Evolutionary conservation across 495 filamentous ascomycete species (phyloP).

Genomic region (Schizothecium vesticola): DNA sequence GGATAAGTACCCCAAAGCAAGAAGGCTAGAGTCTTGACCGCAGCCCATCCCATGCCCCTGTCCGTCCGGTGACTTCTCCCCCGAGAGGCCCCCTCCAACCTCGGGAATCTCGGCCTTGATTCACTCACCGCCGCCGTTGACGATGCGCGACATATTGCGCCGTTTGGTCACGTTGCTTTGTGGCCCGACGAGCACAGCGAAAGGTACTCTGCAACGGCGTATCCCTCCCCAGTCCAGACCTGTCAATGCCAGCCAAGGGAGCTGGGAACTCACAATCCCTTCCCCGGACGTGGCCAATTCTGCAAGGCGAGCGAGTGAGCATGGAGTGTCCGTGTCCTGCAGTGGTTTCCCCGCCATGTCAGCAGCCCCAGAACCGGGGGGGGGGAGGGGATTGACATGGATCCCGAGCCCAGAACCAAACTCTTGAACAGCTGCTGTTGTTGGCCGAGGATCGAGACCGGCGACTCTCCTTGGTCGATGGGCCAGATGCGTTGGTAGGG

Average conservation of each 20-base stretch:
- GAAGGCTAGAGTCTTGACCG: neutral
- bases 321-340: neutral
- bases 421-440: neutral
- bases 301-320: too few relatives aligned
- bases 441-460: neutral
- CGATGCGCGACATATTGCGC: neutral
- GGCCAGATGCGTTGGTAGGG: too few relatives aligned
- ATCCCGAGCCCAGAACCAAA: neutral
- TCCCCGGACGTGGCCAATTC: neutral
- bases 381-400: neutral
- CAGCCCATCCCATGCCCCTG: neutral
- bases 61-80: neutral
- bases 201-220: too few relatives aligned
- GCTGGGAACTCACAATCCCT: neutral
- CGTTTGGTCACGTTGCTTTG: too few relatives aligned
- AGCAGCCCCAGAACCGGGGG: neutral
- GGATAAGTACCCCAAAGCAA: neutral
- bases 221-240: too few relatives aligned
- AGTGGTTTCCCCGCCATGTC: neutral
- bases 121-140: neutral
- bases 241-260: neutral
- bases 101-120: neutral
- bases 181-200: too few relatives aligned
- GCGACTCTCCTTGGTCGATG: too few relatives aligned
- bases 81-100: neutral